Evolutionary conservation across 345 rosid species (phyloP).

Genomic region (Hypericum perforatum): DNA sequence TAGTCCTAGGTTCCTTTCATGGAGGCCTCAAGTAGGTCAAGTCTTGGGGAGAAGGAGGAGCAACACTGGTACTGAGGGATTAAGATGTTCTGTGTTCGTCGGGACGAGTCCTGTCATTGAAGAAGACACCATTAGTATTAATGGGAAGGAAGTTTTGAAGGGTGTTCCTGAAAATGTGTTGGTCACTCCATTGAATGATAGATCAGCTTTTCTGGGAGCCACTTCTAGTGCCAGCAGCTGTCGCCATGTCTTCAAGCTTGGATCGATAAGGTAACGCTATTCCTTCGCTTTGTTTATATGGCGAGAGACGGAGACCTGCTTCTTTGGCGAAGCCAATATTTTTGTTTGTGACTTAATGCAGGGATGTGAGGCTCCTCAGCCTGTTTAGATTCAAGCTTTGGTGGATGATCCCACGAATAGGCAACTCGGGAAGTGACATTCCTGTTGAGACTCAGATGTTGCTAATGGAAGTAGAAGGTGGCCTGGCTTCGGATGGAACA

Average conservation of each 20-base stretch:
- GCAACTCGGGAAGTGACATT: slow-evolving; percentile 42
- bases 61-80: no score
- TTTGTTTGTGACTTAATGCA: slow-evolving; percentile 12
- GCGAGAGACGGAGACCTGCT: not conserved
- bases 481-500: slow-evolving; percentile 5
- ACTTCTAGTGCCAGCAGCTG: slow-evolving; percentile 23
- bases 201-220: slow-evolving; percentile 40
- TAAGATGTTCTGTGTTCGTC: no score
- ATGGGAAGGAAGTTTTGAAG: slow-evolving; percentile 24
- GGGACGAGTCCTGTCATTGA: slow-evolving; percentile 18
- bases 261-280: slow-evolving; percentile 26
- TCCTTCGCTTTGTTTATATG: not conserved
- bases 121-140: slow-evolving; percentile 28
- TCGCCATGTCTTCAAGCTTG: slow-evolving; percentile 48
- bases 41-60: no score
- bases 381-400: slow-evolving; percentile 39
- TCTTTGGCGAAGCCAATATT: not conserved
- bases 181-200: slow-evolving; percentile 28
- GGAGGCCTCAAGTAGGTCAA: no score
- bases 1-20: no score
- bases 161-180: slow-evolving; percentile 34
- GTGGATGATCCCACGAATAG: slow-evolving; percentile 52
- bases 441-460: slow-evolving; percentile 57
- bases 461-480: slow-evolving; percentile 30
- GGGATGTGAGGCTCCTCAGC: slow-evolving; percentile 33